These are phyloP conservation scores for Aspergillus sp. DNA, from an alignment of 2,329 filamentous ascomycete genomes.

Conservation along the genomic window DNA sequence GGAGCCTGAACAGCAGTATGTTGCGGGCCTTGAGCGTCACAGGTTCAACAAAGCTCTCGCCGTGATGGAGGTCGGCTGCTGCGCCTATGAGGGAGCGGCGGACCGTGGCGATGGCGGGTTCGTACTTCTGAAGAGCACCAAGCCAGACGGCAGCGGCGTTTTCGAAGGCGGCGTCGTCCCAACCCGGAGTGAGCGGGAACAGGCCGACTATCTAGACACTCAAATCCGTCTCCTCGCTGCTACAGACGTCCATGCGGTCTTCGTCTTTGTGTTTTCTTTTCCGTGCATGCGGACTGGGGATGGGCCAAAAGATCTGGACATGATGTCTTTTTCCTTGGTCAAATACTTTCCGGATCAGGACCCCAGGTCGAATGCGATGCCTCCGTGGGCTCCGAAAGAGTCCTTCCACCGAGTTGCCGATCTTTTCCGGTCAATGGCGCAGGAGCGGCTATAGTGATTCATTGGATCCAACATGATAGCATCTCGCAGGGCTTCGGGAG, in stretches of 20 bases:
- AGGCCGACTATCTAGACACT: slow-evolving; percentile 12
- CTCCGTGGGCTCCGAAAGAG: slow-evolving; percentile 14
- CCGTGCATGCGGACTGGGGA: slow-evolving; percentile 9
- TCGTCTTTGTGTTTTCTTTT: slow-evolving; percentile 15
- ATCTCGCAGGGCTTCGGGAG: too few relatives aligned
- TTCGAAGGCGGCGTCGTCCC: slow-evolving; percentile 12
- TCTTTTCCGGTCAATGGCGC: not conserved
- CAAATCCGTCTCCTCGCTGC: slow-evolving; percentile 11
- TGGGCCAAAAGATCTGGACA: slow-evolving; percentile 9
- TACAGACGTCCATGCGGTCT: slow-evolving; percentile 9
- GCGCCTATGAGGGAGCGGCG: slow-evolving; percentile 14
- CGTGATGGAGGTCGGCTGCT: slow-evolving; percentile 17
- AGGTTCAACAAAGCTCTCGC: slow-evolving; percentile 10
- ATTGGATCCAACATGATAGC: too few relatives aligned
- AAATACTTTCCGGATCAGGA: slow-evolving; percentile 9
- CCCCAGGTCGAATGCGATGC: slow-evolving; percentile 4
- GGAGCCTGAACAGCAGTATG: slow-evolving; percentile 11
- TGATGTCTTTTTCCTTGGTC: slow-evolving; percentile 17
- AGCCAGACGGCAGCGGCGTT: slow-evolving; percentile 14
- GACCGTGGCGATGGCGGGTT: slow-evolving; percentile 13
- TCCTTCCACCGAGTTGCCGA: slow-evolving; percentile 9
- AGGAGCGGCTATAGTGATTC: not conserved
- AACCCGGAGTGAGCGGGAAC: slow-evolving; percentile 14
- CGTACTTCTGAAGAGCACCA: slow-evolving; percentile 10
- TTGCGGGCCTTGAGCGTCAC: slow-evolving; percentile 8